These are phyloP conservation scores for Microdochium paspali DNA, from an alignment of 2,329 filamentous ascomycete species.

Conservation along the genomic window DNA sequence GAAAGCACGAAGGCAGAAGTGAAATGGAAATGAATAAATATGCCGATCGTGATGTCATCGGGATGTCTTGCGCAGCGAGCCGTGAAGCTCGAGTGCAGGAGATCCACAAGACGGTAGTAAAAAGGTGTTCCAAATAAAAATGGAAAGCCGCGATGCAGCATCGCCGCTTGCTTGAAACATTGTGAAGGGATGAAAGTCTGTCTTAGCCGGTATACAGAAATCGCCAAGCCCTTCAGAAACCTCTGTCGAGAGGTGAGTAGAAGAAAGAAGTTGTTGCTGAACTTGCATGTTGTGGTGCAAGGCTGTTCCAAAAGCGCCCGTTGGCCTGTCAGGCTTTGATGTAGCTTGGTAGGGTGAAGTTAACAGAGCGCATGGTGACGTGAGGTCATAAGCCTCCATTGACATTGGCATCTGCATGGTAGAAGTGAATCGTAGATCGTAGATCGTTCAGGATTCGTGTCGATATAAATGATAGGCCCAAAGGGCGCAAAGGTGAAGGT, in stretches of 20 bases:
- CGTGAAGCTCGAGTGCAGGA: neutral
- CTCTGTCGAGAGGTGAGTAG: neutral
- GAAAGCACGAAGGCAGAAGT: neutral
- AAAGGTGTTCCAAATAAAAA: neutral
- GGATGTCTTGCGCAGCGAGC: neutral
- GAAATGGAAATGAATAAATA: neutral
- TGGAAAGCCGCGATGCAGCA: neutral
- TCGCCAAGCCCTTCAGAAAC: neutral
- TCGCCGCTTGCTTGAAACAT: neutral
- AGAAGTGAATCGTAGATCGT: neutral
- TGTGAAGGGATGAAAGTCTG: constrained; percentile 1
- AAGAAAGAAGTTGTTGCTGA: neutral
- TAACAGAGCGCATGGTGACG: neutral
- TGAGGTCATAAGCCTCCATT: neutral
- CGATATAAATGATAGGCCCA: neutral
- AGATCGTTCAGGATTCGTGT: neutral
- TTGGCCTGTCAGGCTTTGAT: too few species aligned
- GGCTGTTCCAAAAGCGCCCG: neutral
- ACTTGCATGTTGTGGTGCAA: neutral
- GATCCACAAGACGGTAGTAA: neutral
- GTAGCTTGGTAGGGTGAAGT: too few species aligned
- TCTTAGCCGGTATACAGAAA: neutral
- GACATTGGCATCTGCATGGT: neutral
- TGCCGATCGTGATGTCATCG: neutral
- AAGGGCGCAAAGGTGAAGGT: neutral